Evolutionary conservation across 75 land plant genomes (phyloP), one percentile per base, ranked within the genome.

Genomic region (Cryptomeria japonica): DNA sequence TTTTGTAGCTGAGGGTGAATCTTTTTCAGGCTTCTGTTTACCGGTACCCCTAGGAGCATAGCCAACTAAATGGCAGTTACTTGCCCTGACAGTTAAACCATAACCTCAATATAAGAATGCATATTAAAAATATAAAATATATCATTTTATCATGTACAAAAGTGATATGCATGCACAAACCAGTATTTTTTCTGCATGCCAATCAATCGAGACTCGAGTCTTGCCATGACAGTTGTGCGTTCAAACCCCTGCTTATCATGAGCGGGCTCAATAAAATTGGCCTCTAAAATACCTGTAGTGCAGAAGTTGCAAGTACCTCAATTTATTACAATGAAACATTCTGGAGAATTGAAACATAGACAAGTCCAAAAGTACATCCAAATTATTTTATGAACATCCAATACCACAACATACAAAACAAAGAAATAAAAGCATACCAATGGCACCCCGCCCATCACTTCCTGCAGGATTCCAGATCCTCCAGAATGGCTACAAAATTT

Each of bases 231-330:
- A 15, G 92, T 93, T 12, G 99, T 97, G 2, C 98, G 93, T 90
- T 96, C 98, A 93, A 97, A 96, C 10, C 96, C 98, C 91, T 97
- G 99, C 87, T 97, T 97, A 88, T 97, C 99, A 91, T 97, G 99
- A 85, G 99, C 99, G 86, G 99, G 99, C 90, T 97, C 98, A 83
- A 97, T 93, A 92, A 96, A 97, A 90, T 97, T 96, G 36, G 99
- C 99, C 87, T 97, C 99, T 79, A 97, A 72, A 18, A 97, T 93
- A 83, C 98, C 99, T 97, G 88, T 16, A 78, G n/a, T 34, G 75
- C 16, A 77, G 78, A 86, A 84, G 73, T 38, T 44, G 19, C 82
- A n/a, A 86, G 88, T 58, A 89, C 55, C 8, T 53, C 56, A 7
- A 68, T 51, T 51, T 51, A 51, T 14, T 51, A 51, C 55, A 51